Base-by-base conservation (phyloP, 2,329 filamentous ascomycete species). In the Scedosporium dehoogii region DNA sequence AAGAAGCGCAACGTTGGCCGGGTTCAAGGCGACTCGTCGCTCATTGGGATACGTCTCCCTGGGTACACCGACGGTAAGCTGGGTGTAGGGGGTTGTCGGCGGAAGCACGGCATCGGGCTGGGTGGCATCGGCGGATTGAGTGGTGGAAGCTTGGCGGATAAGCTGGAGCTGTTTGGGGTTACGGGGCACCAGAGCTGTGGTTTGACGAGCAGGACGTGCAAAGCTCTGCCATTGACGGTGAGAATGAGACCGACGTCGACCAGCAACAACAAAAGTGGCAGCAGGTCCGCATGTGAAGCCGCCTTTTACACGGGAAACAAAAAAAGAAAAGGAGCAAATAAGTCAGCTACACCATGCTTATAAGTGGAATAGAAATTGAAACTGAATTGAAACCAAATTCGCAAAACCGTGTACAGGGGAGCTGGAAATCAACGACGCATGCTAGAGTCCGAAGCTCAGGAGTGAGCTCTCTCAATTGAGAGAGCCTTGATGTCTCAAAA, bases 1-100 rank as follows among this genome's bases (percentile, higher is more conserved):
- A 1, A 96, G 77, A 1, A 96, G 77, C 1, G 87, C 83, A 16
- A 92, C 90, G 76, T 96, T 96, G 66, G 90, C 85, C 1, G 92
- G 92, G 0, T 90, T 93, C 62, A 96, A 81, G 33, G 92, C 90
- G 14, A 96, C 91, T 59, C 92, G 89, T 51, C 88, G 86, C 76
- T 96, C 92, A 63, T 87, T 85, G 0, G 86, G 83, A 69, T 83
- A 91, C n/a, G 84, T 88, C 74, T 96, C 92, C 63, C 83, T 85
- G 14, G 91, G 91, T 3, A 94, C 84, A 63, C 91, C 91, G 58
- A 96, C 85, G 3, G 85, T 89, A 62, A 96, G 81, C 55, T 86
- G 79, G 21, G 82, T 77, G 73, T 92, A 96, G 0, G 91, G 89
- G 2, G 74, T 81, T 25, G 80, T 79, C 2, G 75, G 73, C 14